phyloP scores from a whole-genome alignment of 2,329 filamentous ascomycete species.

The Botryotinia convoluta region DNA sequence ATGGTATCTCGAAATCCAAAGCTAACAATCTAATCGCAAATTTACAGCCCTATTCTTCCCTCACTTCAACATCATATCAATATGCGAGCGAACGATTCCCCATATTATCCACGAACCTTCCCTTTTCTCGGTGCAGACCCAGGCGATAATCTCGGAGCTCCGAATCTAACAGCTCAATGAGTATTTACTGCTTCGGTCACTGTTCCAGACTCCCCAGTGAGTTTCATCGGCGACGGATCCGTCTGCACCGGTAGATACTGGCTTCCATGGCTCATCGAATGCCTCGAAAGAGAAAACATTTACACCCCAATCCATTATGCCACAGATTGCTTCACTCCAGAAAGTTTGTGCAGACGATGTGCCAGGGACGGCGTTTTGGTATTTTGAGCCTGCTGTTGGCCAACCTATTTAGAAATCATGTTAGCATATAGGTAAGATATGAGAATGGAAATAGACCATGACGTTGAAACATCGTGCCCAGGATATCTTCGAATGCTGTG shows the following conservation, averaged over 20 bases:
- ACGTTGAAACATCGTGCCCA: background rate
- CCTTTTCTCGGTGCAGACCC: background rate
- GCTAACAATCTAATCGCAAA: constrained; percentile 9
- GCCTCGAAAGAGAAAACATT: constrained; percentile 74
- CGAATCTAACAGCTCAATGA: constrained; percentile 24
- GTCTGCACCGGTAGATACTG: constrained; percentile 59
- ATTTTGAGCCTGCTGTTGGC: constrained; percentile 63
- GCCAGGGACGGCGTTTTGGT: constrained; percentile 58
- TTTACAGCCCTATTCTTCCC: background rate
- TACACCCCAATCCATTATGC: constrained; percentile 61
- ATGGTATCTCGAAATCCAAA: constrained; percentile 12
- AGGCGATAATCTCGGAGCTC: too few species aligned
- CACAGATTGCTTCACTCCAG: constrained; percentile 62
- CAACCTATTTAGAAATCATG: constrained; percentile 43
- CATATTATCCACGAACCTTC: background rate
- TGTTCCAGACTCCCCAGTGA: constrained; percentile 67
- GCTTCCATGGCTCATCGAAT: constrained; percentile 72
- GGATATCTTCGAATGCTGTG: background rate
- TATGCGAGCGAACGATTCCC: background rate
- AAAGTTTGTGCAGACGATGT: constrained; percentile 57
- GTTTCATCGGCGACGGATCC: constrained; percentile 61
- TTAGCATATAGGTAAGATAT: background rate
- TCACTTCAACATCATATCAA: background rate
- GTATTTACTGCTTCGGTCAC: constrained; percentile 57
- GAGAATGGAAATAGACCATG: background rate